Evolutionary conservation across 805 yeast species (phyloP), one percentile per base, ranked within the genome.

Genomic region (Wickerhamiella parazyma): DNA sequence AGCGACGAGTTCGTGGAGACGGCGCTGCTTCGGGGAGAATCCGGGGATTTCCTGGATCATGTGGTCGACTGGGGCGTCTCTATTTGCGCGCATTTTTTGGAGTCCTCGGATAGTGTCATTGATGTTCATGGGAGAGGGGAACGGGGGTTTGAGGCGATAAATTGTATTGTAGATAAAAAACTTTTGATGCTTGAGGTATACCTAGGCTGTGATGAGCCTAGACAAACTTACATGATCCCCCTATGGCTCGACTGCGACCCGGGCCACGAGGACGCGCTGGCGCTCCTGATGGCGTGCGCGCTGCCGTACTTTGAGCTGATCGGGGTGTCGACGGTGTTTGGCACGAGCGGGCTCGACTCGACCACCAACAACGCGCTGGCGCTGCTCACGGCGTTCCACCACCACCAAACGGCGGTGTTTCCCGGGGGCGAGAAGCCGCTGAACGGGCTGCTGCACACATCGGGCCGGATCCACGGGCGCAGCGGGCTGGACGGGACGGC

Each of bases 211-310:
- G n/a, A n/a, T n/a, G n/a, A n/a, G n/a, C n/a, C n/a, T n/a, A n/a
- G n/a, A 8, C 6, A 6, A 2, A 19, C 42, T 39, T 34, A 33
- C 43, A 40, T 40, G 54, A 71, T 76, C 17, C 93, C 94, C 0
- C 54, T 85, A 4, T 85, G 94, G 94, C 60, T 85, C 10, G 95
- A 85, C 61, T 85, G 95, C 59, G 95, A 85, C 56, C 94, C 94
- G 0, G 94, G 95, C 1, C 91, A 80, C 54, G 95, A 85, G 55
- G 95, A 85, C 54, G 78, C 82, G 1, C 70, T 82, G 36, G 94
- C 91, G 3, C 66, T 85, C 6, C 62, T 81, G 8, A 50, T 85
- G 20, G 75, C 83, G 0, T 64, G 73, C 6, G 73, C 70, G 54
- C 71, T 76, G 49, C 81, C 84, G 0, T 61, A 68, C 20, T 72